A percentile compares a stretch with the other conserved stretches of the same genome.
Conservation (phyloP, 1,284 basidiomycete species). For the Fomes fomentarius region DNA sequence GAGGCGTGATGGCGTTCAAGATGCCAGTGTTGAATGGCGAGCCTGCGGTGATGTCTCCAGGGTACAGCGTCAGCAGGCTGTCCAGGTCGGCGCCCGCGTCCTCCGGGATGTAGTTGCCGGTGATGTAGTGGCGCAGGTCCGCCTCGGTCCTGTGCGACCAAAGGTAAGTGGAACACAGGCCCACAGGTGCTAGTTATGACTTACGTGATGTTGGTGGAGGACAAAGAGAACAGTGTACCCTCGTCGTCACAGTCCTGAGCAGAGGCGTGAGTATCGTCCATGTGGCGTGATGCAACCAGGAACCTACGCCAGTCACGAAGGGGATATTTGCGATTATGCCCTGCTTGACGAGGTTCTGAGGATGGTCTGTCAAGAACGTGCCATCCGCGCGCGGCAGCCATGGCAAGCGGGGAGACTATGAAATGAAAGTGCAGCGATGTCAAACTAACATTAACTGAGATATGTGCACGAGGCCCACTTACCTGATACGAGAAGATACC, state of each 20-base stretch:
- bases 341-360: conserved; percentile 28
- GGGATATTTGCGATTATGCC: conserved; percentile 36
- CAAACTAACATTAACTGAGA: too few species aligned
- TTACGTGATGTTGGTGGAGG: conserved; percentile 21
- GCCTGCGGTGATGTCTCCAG: conserved; percentile 39
- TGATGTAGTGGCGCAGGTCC: conserved; percentile 12
- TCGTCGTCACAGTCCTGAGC: conserved; percentile 38
- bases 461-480: too few species aligned
- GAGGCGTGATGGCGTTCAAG: conserved; percentile 46
- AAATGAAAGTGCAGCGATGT: background rate
- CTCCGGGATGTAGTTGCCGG: conserved; percentile 39
- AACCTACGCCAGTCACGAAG: conserved; percentile 30
- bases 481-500: conserved; percentile 32
- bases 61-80: conserved; percentile 31
- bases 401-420: conserved; percentile 27
- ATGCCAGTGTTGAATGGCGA: conserved; percentile 56
- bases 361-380: conserved; percentile 34
- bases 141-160: conserved; percentile 11
- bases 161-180: background rate
- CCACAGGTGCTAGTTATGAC: background rate
- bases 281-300: conserved; percentile 2
- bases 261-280: background rate
- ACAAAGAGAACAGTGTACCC: conserved; percentile 34
- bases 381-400: conserved; percentile 44
- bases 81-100: conserved; percentile 12